A percentile compares a stretch with the other conserved stretches of the same genome.
phyloP scores from a whole-genome alignment of 2,329 filamentous ascomycete genomes.

The Bipolaris sorokiniana region DNA sequence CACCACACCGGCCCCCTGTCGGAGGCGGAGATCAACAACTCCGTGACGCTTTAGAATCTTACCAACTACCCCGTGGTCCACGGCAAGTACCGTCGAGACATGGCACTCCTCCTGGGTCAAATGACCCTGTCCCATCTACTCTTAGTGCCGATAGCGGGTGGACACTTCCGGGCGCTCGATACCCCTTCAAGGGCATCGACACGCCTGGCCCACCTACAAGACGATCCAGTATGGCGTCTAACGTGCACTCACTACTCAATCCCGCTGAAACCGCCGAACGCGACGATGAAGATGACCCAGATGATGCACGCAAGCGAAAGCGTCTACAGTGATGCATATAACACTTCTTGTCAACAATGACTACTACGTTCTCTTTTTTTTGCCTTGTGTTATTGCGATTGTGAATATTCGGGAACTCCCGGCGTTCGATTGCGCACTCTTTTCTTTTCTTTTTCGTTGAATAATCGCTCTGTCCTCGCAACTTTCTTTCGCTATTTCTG shows the following conservation, averaged over 20 bases:
- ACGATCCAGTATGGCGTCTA: conserved; percentile 74
- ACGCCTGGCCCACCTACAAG: conserved; percentile 67
- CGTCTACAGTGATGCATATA: conserved; percentile 32
- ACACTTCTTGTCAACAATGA: not conserved
- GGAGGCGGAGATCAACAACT: conserved; percentile 70
- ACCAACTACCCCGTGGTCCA: conserved; percentile 65
- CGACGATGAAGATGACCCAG: conserved; percentile 67
- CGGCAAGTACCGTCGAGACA: conserved; percentile 59
- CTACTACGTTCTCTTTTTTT: not conserved
- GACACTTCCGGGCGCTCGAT: conserved; percentile 59
- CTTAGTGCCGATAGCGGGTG: conserved; percentile 62
- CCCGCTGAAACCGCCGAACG: conserved; percentile 71
- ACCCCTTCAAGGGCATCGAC: conserved; percentile 57
- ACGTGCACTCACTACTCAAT: conserved; percentile 70
- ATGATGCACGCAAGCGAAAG: conserved; percentile 69
- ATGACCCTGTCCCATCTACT: conserved; percentile 57
- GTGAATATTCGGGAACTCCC: not conserved
- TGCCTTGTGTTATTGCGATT: not conserved
- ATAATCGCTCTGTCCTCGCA: not conserved
- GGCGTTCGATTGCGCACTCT: not conserved
- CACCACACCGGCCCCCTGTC: conserved; percentile 59
- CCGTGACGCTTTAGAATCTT: conserved; percentile 71
- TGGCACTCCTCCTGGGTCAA: conserved; percentile 59
- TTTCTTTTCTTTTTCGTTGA: not conserved
- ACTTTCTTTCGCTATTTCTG: not conserved